Percentiles rank a stretch among this genome's conserved stretches.
phyloP scores from a whole-genome alignment of 2,329 filamentous ascomycete genomes.

The Botryosphaeria agaves region DNA sequence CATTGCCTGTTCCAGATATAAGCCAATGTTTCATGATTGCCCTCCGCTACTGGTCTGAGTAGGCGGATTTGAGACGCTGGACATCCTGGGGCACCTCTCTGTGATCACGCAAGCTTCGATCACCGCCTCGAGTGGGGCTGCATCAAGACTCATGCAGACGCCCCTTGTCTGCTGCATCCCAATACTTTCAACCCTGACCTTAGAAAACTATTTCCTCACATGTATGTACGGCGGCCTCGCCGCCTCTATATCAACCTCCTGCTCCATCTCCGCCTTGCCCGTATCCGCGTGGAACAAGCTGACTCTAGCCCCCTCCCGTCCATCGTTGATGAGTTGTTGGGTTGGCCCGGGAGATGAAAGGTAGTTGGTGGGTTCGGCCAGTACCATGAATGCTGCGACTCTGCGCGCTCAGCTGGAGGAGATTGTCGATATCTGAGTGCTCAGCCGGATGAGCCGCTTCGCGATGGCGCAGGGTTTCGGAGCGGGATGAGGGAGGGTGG shows the following conservation, averaged over 20 bases:
- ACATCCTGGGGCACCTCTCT: too few species aligned
- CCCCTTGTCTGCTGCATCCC: background rate
- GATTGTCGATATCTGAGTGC: too few species aligned
- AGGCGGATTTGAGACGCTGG: too few species aligned
- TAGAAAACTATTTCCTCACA: constrained; percentile 21
- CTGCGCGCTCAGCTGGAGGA: too few species aligned
- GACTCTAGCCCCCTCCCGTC: constrained; percentile 8
- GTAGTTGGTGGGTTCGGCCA: constrained; percentile 31
- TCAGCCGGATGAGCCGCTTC: too few species aligned
- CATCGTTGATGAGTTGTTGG: constrained; percentile 20
- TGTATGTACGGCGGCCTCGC: constrained; percentile 30
- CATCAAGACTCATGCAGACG: too few species aligned
- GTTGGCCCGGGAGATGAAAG: constrained; percentile 19
- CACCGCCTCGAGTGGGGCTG: too few species aligned
- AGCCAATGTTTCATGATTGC: background rate
- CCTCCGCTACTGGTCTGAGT: background rate
- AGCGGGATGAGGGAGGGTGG: too few species aligned
- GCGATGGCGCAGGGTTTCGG: too few species aligned
- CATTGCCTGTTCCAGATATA: constrained; percentile 50
- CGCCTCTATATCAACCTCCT: constrained; percentile 19
- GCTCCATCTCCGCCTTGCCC: constrained; percentile 3
- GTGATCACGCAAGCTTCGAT: too few species aligned
- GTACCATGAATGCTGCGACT: constrained; percentile 29
- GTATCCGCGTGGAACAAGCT: background rate
- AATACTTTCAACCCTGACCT: background rate